Base-by-base conservation (phyloP, 2,329 filamentous ascomycete genomes). In the Nigrospora oryzae region DNA sequence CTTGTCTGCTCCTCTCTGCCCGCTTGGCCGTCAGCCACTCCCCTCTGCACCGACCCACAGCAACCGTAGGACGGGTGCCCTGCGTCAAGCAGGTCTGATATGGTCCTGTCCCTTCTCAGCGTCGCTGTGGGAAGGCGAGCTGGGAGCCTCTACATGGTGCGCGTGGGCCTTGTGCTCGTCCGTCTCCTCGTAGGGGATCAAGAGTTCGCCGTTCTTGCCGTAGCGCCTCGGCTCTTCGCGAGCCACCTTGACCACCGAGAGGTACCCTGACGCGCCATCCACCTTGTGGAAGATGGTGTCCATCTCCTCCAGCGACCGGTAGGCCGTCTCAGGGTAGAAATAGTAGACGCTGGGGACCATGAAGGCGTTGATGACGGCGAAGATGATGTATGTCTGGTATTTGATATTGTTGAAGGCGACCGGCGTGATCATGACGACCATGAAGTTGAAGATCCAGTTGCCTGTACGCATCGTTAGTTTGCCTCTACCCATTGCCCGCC, bases 221-320 rank as follows among this genome's bases (percentile, higher is more conserved):
- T 80, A 81, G 34, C 74, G 68, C 5, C 65, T 66, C 1, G 78
- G 77, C 60, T 79, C 75, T 7, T 72, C 56, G 32, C 55, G 54
- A 2, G 70, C 70, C 14, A 65, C 57, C 19, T 55, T 47, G 12
- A 74, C 70, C 12, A 73, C 66, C 14, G 61, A 56, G 42, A 73
- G 62, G 49, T 62, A 64, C 30, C 62, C 66, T 46, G 49, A 52
- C 50, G 50, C 49, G 3, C 75, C 74, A 17, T 64, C 63, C 1
- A 74, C 73, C 55, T 79, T 77, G 51, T 74, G 70, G 63, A 82
- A 83, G 54, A 83, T 81, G 52, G 62, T 64, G 53, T 84, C 80
- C 74, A 84, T 83, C 56, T 84, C 80, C 59, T 84, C 80, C 16
- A 84, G 71, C 2, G 73, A 77, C 36, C 80, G 70, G 55, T 78